These are phyloP conservation scores for Paraphaeosphaeria minitans DNA, from an alignment of 2,329 filamentous ascomycete species.

Conservation along the genomic window DNA sequence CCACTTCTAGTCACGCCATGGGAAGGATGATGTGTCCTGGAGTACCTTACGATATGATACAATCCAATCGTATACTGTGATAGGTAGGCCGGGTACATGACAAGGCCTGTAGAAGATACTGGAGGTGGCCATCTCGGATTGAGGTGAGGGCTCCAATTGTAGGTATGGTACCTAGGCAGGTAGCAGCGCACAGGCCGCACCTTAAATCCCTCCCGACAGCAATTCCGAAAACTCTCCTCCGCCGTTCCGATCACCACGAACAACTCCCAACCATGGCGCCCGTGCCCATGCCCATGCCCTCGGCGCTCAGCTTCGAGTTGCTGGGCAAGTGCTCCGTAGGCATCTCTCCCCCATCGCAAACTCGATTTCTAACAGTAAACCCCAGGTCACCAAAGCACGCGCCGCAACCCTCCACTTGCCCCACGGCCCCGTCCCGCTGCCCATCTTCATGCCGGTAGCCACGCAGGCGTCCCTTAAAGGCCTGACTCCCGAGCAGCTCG, in stretches of 20 bases:
- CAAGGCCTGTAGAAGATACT: too few relatives aligned
- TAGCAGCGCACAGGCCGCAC: slow-evolving; percentile 1
- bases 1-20: background rate
- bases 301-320: slow-evolving; percentile 46
- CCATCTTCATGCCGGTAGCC: slow-evolving; percentile 98
- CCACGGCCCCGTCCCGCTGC: slow-evolving; percentile 87
- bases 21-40: background rate
- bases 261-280: slow-evolving; percentile 33
- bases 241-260: slow-evolving; percentile 1
- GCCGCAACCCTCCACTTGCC: slow-evolving; percentile 86
- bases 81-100: too few relatives aligned
- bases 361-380: slow-evolving; percentile 10
- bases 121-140: too few relatives aligned
- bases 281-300: slow-evolving; percentile 44
- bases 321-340: slow-evolving; percentile 47
- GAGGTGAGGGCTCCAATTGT: too few relatives aligned
- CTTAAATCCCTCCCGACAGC: slow-evolving; percentile 1
- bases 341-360: background rate
- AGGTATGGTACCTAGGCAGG: background rate
- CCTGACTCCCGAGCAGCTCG: slow-evolving; percentile 87
- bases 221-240: background rate
- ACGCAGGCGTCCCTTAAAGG: slow-evolving; percentile 97
- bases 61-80: too few relatives aligned
- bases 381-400: slow-evolving; percentile 88
- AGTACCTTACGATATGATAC: too few relatives aligned